These are phyloP conservation scores for Globisporangium alternatum DNA, from an alignment of 352 stramenopile genomes.

Conservation along the genomic window DNA sequence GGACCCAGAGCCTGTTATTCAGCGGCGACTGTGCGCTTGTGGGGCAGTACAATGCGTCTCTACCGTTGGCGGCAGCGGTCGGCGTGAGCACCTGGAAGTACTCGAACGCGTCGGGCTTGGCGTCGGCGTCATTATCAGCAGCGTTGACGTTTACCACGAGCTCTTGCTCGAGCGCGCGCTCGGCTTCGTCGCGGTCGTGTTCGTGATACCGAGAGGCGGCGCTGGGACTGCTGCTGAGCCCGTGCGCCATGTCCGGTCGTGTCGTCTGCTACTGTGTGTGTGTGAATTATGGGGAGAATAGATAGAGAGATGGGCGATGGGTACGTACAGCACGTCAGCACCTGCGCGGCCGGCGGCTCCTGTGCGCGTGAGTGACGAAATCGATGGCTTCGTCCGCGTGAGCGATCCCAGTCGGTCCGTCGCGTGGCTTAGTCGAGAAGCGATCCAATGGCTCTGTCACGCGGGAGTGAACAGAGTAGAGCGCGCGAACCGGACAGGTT, in stretches of 20 bases:
- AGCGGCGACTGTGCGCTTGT: background rate
- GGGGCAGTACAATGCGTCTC: slow-evolving; percentile 1
- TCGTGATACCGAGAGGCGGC: background rate
- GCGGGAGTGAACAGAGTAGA: slow-evolving; percentile 1
- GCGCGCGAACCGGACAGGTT: background rate
- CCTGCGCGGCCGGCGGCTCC: background rate
- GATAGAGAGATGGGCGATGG: background rate
- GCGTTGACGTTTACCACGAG: slow-evolving; percentile 2
- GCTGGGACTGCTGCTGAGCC: background rate
- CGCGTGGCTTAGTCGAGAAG: background rate
- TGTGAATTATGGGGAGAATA: background rate
- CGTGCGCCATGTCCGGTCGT: slow-evolving; percentile 1
- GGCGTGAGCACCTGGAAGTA: slow-evolving; percentile 18
- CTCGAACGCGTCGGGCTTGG: slow-evolving; percentile 10
- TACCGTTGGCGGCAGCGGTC: background rate
- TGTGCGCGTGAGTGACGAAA: background rate
- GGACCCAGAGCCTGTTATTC: slow-evolving; percentile 14
- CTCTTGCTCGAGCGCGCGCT: slow-evolving; percentile 3
- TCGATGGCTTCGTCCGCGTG: background rate
- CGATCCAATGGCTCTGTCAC: slow-evolving; percentile 2
- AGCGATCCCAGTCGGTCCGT: background rate
- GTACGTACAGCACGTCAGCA: background rate
- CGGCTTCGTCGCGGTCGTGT: background rate
- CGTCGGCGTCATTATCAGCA: background rate
- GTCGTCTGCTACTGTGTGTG: background rate